Evolutionary conservation across 805 yeast genomes (phyloP).

Genomic region (Wickerhamiella sorbophila): DNA sequence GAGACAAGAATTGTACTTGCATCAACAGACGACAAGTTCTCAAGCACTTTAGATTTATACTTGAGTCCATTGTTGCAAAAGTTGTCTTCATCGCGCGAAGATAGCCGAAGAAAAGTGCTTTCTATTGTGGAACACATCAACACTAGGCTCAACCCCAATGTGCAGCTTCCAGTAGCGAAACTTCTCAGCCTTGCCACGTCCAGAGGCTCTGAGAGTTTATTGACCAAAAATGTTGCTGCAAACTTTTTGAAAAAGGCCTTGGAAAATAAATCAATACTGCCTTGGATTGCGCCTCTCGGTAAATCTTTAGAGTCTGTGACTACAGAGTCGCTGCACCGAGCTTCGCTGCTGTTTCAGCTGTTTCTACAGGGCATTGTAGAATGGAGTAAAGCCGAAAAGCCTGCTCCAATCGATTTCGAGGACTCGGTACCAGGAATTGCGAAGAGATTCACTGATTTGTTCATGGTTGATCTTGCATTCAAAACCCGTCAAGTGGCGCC

Average conservation of each 20-base stretch:
- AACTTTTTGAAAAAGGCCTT: background rate
- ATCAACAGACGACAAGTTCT: conserved; percentile 47
- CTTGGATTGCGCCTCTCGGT: background rate
- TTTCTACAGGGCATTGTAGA: conserved; percentile 7
- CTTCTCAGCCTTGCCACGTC: conserved; percentile 28
- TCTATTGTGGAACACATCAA: conserved; percentile 53
- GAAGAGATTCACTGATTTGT: conserved; percentile 38
- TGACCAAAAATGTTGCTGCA: background rate
- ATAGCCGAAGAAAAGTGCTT: conserved; percentile 54
- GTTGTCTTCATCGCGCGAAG: conserved; percentile 51
- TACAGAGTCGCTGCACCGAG: conserved; percentile 8
- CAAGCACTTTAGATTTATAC: conserved; percentile 43
- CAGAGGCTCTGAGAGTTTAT: background rate
- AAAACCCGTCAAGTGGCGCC: conserved; percentile 31
- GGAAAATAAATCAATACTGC: background rate
- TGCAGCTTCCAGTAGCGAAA: conserved; percentile 42
- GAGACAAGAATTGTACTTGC: conserved; percentile 32
- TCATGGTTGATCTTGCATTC: conserved; percentile 37
- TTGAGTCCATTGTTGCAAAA: conserved; percentile 69
- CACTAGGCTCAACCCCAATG: conserved; percentile 15
- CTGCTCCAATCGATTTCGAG: background rate
- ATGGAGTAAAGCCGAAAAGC: background rate
- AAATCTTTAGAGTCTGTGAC: background rate
- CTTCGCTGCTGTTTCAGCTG: conserved; percentile 10
- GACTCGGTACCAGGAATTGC: conserved; percentile 4